These are phyloP conservation scores for Alternaria triticimaculans DNA, from an alignment of 2,329 filamentous ascomycete genomes.

Conservation along the genomic window DNA sequence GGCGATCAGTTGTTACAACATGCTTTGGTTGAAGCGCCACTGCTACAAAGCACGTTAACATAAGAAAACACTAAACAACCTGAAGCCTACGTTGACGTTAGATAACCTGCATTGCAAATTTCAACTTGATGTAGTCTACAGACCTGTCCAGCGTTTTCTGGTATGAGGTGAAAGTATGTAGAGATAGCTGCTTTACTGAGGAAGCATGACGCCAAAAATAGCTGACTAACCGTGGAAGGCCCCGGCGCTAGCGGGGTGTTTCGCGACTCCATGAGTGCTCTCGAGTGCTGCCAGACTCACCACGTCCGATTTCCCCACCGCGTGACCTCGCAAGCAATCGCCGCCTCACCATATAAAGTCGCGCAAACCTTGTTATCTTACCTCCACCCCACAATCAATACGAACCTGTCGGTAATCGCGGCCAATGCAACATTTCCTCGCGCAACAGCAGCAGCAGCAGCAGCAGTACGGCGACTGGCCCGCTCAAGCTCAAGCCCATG, in stretches of 20 bases:
- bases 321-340: constrained; percentile 11
- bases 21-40: not conserved
- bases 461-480: constrained; percentile 61
- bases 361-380: constrained; percentile 6
- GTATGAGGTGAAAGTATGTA: not conserved
- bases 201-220: not conserved
- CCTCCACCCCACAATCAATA: constrained; percentile 11
- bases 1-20: not conserved
- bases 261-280: constrained; percentile 29
- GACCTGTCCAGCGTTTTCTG: not conserved
- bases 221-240: not conserved
- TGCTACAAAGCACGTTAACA: too few relatives aligned
- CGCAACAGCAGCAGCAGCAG: constrained; percentile 67
- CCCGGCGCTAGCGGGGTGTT: constrained; percentile 27
- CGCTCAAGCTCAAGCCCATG: constrained; percentile 50
- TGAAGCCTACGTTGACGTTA: too few relatives aligned
- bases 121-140: too few relatives aligned
- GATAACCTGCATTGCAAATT: too few relatives aligned
- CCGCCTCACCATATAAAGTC: constrained; percentile 9
- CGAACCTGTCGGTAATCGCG: constrained; percentile 23
- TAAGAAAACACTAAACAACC: too few relatives aligned
- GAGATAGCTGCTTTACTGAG: not conserved
- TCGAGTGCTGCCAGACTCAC: constrained; percentile 29
- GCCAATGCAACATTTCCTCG: constrained; percentile 66
- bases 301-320: constrained; percentile 22